Percentiles rank a stretch among this genome's conserved stretches.
Evolutionary conservation across 179 eudicot species (phyloP).

Genomic region (Drosera spatulata): DNA sequence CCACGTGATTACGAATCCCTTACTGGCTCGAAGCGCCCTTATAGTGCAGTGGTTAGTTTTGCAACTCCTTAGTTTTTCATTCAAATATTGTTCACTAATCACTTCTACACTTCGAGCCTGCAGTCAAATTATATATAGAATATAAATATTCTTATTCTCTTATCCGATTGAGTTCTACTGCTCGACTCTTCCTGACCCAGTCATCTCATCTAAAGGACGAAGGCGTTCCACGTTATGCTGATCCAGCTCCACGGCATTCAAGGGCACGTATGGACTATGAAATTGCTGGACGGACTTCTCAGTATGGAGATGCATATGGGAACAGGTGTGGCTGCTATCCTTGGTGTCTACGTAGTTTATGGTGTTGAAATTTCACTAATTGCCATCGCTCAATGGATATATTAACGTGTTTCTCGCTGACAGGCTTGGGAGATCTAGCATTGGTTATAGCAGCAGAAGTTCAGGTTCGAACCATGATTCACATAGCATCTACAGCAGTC

Average conservation of each 20-base stretch:
- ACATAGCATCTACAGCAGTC: constrained; percentile 70
- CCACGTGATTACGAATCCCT: constrained; percentile 72
- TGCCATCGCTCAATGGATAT: background rate
- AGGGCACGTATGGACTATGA: constrained; percentile 94
- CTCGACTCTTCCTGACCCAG: background rate
- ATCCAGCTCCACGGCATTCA: constrained; percentile 62
- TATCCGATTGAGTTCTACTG: background rate
- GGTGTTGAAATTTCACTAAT: too few species aligned
- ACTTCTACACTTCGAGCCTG: background rate
- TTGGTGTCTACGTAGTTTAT: too few species aligned
- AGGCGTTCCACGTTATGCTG: constrained; percentile 66
- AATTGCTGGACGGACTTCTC: constrained; percentile 51
- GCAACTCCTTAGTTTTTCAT: background rate
- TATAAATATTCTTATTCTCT: background rate
- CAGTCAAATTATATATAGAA: too few species aligned
- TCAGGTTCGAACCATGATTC: constrained; percentile 64
- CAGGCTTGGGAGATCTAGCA: constrained; percentile 74
- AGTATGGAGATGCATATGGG: constrained; percentile 62
- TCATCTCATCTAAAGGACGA: constrained; percentile 47
- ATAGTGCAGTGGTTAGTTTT: constrained; percentile 54
- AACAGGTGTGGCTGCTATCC: constrained; percentile 40
- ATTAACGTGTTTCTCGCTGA: background rate
- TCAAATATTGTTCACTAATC: background rate
- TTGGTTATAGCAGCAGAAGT: constrained; percentile 67
- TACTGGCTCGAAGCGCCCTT: constrained; percentile 86